Percentiles rank a stretch among this genome's conserved stretches.
Evolutionary conservation across 1,139 yeast species (phyloP).

Genomic region (Taphrina flavorubra): DNA sequence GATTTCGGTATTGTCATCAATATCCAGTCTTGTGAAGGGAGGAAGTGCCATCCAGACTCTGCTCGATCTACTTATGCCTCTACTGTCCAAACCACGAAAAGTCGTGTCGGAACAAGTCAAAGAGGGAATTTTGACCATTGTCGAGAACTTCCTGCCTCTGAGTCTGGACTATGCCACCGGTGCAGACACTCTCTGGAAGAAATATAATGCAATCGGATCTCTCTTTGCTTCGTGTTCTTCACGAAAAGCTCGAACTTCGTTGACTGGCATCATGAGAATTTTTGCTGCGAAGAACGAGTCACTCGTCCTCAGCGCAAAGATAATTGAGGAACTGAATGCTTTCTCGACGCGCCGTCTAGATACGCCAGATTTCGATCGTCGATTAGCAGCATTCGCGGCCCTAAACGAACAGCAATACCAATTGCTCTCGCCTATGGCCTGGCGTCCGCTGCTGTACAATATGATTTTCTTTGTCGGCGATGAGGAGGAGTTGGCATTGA

Average conservation of each 20-base stretch:
- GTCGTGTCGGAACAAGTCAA: slow-evolving; percentile 64
- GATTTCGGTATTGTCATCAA: slow-evolving; percentile 33
- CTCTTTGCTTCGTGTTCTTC: slow-evolving; percentile 66
- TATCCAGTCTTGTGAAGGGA: slow-evolving; percentile 39
- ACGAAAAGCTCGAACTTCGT: slow-evolving; percentile 63
- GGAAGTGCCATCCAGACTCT: slow-evolving; percentile 35
- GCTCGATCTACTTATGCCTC: slow-evolving; percentile 41
- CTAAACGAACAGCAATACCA: slow-evolving; percentile 64
- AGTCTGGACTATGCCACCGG: slow-evolving; percentile 60
- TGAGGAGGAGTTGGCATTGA: slow-evolving; percentile 76
- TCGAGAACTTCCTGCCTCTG: slow-evolving; percentile 58
- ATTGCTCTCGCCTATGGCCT: slow-evolving; percentile 61
- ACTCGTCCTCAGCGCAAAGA: slow-evolving; percentile 57
- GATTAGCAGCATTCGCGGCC: slow-evolving; percentile 69
- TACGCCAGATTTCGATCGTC: slow-evolving; percentile 78
- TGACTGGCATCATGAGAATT: slow-evolving; percentile 65
- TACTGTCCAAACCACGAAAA: slow-evolving; percentile 64
- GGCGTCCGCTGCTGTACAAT: slow-evolving; percentile 79
- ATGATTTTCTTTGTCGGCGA: slow-evolving; percentile 75
- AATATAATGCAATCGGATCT: slow-evolving; percentile 64
- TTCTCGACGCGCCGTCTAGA: slow-evolving; percentile 66
- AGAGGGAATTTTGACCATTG: slow-evolving; percentile 64
- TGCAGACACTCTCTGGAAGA: slow-evolving; percentile 60
- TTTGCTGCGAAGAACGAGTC: slow-evolving; percentile 63
- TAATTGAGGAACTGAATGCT: slow-evolving; percentile 72